Evolutionary conservation across 495 filamentous ascomycete species (phyloP).

Genomic region (Trichoderma gamsii): DNA sequence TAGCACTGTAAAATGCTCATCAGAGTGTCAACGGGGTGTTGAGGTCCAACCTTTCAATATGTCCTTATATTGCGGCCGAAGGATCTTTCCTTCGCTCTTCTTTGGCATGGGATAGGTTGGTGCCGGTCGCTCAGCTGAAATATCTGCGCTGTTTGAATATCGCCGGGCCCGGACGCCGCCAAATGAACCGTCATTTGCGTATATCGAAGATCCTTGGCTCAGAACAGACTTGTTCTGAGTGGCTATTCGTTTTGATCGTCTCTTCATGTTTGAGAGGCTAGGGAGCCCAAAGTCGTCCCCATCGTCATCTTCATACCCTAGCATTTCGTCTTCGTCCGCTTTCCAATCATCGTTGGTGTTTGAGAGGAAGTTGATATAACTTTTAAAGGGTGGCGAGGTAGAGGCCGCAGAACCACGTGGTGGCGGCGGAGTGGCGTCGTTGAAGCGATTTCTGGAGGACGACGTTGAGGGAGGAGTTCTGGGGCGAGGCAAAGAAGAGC

Average conservation of each 20-base stretch:
- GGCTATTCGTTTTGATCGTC: constrained; percentile 53
- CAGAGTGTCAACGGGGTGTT: too few species aligned
- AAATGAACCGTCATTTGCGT: constrained; percentile 18
- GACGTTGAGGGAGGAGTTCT: constrained; percentile 43
- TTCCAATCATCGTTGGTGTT: constrained; percentile 73
- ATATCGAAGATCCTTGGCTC: background rate
- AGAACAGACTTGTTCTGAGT: constrained; percentile 27
- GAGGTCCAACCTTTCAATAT: constrained; percentile 53
- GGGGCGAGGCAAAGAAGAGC: constrained; percentile 38
- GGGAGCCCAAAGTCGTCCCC: constrained; percentile 93
- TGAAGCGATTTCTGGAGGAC: constrained; percentile 29
- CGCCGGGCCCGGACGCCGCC: constrained; percentile 30
- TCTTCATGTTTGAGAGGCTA: constrained; percentile 80
- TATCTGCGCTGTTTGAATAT: constrained; percentile 76
- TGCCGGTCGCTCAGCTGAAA: constrained; percentile 83
- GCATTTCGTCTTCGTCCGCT: constrained; percentile 61
- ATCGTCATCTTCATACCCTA: constrained; percentile 73
- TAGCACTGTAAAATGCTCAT: background rate
- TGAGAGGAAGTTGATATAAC: constrained; percentile 70
- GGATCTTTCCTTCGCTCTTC: constrained; percentile 85
- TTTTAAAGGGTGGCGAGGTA: constrained; percentile 57
- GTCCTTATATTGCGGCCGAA: constrained; percentile 95
- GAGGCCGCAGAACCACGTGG: constrained; percentile 46
- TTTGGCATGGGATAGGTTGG: constrained; percentile 81
- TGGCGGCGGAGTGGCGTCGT: constrained; percentile 49